phyloP scores from a whole-genome alignment of 495 filamentous ascomycete genomes.

The Aspergillus cristatus region DNA sequence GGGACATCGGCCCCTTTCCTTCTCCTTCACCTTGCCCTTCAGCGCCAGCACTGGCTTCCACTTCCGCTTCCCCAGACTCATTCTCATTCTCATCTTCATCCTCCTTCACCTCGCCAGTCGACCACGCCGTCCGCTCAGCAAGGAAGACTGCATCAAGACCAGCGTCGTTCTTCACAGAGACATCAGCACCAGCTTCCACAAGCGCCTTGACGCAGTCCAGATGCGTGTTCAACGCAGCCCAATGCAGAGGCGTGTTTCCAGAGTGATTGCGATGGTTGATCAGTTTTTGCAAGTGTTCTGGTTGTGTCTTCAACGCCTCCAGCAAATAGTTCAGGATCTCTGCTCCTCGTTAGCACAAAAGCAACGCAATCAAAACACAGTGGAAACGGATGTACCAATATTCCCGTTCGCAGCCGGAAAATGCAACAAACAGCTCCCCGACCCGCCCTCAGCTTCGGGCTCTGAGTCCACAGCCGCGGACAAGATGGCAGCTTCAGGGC shows the following conservation, averaged over 20 bases:
- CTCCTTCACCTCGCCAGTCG: conserved; percentile 12
- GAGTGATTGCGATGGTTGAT: conserved; percentile 64
- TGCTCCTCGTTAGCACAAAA: conserved; percentile 14
- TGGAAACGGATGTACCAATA: conserved; percentile 54
- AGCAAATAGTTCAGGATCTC: conserved; percentile 44
- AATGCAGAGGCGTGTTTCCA: conserved; percentile 86
- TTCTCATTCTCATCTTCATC: conserved; percentile 10
- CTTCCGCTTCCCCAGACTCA: conserved; percentile 12
- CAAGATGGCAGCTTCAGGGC: conserved; percentile 48
- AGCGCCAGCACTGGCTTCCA: conserved; percentile 7
- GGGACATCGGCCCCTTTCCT: conserved; percentile 18
- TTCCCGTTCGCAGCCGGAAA: conserved; percentile 89
- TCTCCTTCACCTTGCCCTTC: conserved; percentile 14
- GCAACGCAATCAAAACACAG: neutral
- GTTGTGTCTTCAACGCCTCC: conserved; percentile 22
- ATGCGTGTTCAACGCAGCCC: conserved; percentile 85
- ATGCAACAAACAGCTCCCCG: conserved; percentile 54
- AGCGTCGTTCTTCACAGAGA: conserved; percentile 63
- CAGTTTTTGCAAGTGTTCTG: conserved; percentile 20
- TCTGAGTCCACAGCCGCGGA: conserved; percentile 56
- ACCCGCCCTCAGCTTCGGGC: conserved; percentile 52
- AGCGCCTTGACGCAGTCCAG: conserved; percentile 69
- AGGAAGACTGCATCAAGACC: conserved; percentile 82
- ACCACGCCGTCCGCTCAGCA: conserved; percentile 57
- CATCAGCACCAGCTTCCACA: conserved; percentile 62